Conservation (phyloP, 345 rosid genomes). For the Hirschfeldia incana region DNA sequence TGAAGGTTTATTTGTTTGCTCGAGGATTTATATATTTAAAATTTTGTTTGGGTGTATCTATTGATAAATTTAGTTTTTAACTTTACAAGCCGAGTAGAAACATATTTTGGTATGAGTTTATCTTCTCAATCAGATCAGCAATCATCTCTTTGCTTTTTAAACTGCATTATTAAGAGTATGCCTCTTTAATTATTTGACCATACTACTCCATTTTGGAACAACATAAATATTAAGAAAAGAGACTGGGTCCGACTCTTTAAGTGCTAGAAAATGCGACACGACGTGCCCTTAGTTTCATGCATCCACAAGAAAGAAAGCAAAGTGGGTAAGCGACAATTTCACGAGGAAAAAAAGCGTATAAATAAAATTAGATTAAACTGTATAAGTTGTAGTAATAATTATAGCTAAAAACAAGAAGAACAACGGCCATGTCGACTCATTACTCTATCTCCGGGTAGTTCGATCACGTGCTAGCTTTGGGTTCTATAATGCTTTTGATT, state of each 20-base stretch:
- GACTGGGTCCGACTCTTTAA: slow-evolving; percentile 14
- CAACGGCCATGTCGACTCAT: slow-evolving; percentile 38
- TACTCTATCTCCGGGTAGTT: slow-evolving; percentile 26
- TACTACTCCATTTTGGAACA: slow-evolving; percentile 11
- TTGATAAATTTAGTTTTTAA: neutral
- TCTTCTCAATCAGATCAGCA: neutral
- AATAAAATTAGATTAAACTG: neutral
- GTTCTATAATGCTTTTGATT: slow-evolving; percentile 28
- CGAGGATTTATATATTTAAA: neutral
- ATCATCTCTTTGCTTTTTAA: neutral
- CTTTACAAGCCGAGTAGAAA: neutral
- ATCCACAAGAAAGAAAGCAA: slow-evolving; percentile 1
- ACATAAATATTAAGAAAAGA: neutral
- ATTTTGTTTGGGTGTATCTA: neutral
- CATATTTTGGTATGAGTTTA: neutral
- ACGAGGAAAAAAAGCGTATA: neutral
- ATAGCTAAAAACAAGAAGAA: slow-evolving; percentile 4
- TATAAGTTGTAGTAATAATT: neutral
- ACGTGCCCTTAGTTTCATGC: slow-evolving; percentile 41
- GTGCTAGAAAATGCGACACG: slow-evolving; percentile 18
- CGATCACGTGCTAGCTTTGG: slow-evolving; percentile 65
- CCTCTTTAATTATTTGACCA: neutral
- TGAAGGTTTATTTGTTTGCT: neutral
- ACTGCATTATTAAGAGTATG: neutral
- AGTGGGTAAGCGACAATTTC: neutral